A percentile compares a stretch with the other conserved stretches of the same genome.
Conservation (phyloP, 345 rosid species). For the Rhodamnia argentea region DNA sequence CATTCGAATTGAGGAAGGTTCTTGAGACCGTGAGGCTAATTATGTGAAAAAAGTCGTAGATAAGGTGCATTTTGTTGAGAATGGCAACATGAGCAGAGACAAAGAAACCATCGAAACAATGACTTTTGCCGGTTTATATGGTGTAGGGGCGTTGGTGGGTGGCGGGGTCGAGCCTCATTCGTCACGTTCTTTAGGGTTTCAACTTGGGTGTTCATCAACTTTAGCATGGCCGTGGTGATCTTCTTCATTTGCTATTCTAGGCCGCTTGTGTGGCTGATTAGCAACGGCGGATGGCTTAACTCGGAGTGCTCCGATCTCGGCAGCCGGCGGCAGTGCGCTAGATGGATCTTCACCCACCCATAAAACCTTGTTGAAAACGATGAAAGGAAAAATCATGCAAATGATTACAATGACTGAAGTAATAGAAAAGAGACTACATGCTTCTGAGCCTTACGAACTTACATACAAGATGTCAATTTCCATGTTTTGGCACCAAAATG, state of each 20-base stretch:
- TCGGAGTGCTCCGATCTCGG: conserved; percentile 19
- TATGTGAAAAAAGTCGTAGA: too few relatives aligned
- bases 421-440: neutral
- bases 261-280: conserved; percentile 6
- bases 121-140: neutral
- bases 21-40: too few relatives aligned
- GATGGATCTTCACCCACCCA: neutral
- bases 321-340: neutral
- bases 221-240: conserved; percentile 32
- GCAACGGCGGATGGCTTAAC: conserved; percentile 31
- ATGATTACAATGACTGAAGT: neutral
- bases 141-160: conserved; percentile 20
- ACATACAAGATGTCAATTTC: neutral
- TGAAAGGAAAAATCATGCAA: neutral
- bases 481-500: neutral
- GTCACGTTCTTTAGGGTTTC: conserved; percentile 30
- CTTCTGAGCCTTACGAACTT: neutral
- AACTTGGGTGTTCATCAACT: conserved; percentile 25
- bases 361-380: neutral
- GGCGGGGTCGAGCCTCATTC: conserved; percentile 4
- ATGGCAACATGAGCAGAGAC: too few relatives aligned
- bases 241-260: conserved; percentile 27
- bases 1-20: too few relatives aligned
- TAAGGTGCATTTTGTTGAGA: too few relatives aligned
- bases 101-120: too few relatives aligned